These are phyloP conservation scores for Trapa incisa DNA, from an alignment of 345 rosid species.

Conservation along the genomic window DNA sequence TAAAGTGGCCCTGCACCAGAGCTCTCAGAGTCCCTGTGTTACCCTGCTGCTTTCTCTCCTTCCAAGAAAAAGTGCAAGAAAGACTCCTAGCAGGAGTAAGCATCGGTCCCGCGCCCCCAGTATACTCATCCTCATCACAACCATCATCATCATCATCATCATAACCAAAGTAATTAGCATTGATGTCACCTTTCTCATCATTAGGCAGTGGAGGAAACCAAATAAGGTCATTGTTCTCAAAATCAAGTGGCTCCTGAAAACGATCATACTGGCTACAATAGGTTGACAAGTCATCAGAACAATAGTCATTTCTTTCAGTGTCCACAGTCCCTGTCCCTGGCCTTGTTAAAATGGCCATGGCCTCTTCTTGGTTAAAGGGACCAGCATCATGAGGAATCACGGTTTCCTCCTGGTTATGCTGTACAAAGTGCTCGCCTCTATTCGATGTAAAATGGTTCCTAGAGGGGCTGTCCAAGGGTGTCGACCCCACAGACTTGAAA, in stretches of 20 bases:
- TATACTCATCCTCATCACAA: conserved; percentile 49
- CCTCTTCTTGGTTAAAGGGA: neutral
- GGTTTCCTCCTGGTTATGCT: conserved; percentile 50
- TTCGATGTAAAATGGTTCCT: conserved; percentile 68
- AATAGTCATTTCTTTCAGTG: conserved; percentile 35
- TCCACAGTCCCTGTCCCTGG: conserved; percentile 34
- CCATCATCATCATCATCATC: conserved; percentile 48
- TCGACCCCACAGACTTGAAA: conserved; percentile 63
- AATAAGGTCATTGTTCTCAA: conserved; percentile 67
- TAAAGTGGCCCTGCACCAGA: conserved; percentile 73
- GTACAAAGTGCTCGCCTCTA: conserved; percentile 67
- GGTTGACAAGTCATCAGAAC: conserved; percentile 27
- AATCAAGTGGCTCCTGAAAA: conserved; percentile 53
- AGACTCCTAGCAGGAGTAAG: conserved; percentile 72
- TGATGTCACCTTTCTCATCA: conserved; percentile 70
- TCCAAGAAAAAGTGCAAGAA: conserved; percentile 43
- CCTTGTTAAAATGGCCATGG: conserved; percentile 42
- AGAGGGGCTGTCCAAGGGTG: conserved; percentile 83
- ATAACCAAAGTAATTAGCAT: conserved; percentile 49
- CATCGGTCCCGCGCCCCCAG: conserved; percentile 66
- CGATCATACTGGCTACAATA: conserved; percentile 24
- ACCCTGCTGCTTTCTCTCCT: conserved; percentile 47
- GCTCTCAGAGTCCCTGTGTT: conserved; percentile 64
- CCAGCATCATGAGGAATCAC: conserved; percentile 23
- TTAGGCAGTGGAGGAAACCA: conserved; percentile 95